Base-by-base conservation (phyloP, 768 basidiomycete species). In the Psilocybe cyanescens region DNA sequence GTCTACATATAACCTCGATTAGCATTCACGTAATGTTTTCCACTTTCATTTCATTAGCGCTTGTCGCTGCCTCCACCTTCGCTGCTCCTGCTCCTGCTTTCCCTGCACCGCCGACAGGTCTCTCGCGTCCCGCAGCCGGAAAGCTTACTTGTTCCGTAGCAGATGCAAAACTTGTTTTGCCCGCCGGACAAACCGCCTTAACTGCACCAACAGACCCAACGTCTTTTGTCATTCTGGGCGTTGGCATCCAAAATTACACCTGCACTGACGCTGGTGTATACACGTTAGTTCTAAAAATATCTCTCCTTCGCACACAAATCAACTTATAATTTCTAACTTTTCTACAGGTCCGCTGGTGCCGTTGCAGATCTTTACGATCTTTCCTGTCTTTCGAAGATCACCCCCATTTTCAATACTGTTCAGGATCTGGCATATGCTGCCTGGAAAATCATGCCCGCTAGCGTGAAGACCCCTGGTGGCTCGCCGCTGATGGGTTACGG, bases 241-340 rank as follows among this genome's bases (percentile, higher is more conserved):
- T 84, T 55, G 82, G 84, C 29, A 75, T 79, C 35, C 85, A 86
- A 69, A 86, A 86, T 65, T 87, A 86, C 65, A 85, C 83, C 19
- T 86, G 86, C 67, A 61, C 61, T 19, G 55, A 65, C 8, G 72
- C 76, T 48, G 83, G 76, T 59, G 76, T 75, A 63, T 83, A 77
- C 66, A 68, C 74, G 84, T 84, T 60, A 67, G 81, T 58, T 64
- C 63, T 29, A 19, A 16, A 33, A 30, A 37, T 8, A 52, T 24
- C 7, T 5, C 35, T 19, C 45, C 24, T 59, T 16, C 8, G 12
- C 14, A 41, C 3, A 19, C 33, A 11, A 31, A 8, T 11, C 16
- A 17, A 11, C 3, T 56, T 45, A 16, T 24, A 11, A 39, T 33
- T 29, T 29, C 28, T 24, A 49, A 55, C 58, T 33, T 24, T 44